These are phyloP conservation scores for Monosporascus sp. DNA, from an alignment of 2,329 filamentous ascomycete species.

Conservation along the genomic window DNA sequence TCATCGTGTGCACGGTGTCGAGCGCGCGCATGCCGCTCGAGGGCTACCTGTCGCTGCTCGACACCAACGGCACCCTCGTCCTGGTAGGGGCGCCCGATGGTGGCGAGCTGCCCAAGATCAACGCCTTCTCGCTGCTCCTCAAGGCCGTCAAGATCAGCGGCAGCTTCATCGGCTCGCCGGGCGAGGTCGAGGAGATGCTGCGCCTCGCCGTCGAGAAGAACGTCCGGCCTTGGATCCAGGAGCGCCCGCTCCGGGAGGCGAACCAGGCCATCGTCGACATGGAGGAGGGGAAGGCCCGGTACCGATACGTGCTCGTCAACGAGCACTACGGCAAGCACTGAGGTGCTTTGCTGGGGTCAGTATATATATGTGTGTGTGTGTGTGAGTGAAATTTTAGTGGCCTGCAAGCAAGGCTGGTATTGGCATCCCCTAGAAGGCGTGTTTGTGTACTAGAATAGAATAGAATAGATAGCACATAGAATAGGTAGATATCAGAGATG, in stretches of 20 bases:
- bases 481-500: background rate
- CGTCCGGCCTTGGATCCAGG: slow-evolving; percentile 52
- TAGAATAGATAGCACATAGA: no score
- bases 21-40: slow-evolving; percentile 51
- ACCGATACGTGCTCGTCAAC: slow-evolving; percentile 44
- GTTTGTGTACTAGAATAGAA: background rate
- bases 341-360: background rate
- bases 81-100: slow-evolving; percentile 65
- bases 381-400: no score
- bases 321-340: slow-evolving; percentile 29
- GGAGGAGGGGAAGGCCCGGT: slow-evolving; percentile 49
- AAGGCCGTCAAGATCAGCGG: slow-evolving; percentile 50
- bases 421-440: background rate
- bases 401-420: no score
- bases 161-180: slow-evolving; percentile 43
- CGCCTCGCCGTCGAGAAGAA: slow-evolving; percentile 53
- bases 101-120: slow-evolving; percentile 37
- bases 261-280: slow-evolving; percentile 55
- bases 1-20: slow-evolving; percentile 57
- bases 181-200: slow-evolving; percentile 58
- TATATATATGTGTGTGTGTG: background rate
- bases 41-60: slow-evolving; percentile 58
- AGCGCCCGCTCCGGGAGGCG: slow-evolving; percentile 50
- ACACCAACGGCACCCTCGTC: slow-evolving; percentile 55
- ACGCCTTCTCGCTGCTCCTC: slow-evolving; percentile 52